Conservation (phyloP, 2,329 filamentous ascomycete genomes). For the Fusarium duplospermum region DNA sequence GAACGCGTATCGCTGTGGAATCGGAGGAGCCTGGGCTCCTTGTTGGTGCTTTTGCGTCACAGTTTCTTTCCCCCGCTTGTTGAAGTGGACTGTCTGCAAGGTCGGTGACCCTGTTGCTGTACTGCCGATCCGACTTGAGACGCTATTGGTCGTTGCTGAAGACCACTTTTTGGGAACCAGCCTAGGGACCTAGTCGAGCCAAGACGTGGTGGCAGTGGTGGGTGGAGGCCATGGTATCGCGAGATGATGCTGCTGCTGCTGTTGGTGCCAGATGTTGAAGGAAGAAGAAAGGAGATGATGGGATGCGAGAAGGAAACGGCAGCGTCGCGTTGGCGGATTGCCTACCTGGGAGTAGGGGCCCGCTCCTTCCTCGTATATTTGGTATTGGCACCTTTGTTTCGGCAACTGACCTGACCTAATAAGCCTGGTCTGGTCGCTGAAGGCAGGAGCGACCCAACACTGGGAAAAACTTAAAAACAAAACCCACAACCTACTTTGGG, state of each 20-base stretch:
- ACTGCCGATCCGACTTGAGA: conserved; percentile 38
- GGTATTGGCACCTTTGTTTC: conserved; percentile 13
- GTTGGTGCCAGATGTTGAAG: neutral
- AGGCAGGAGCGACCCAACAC: neutral
- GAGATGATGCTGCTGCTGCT: neutral
- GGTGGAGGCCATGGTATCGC: neutral
- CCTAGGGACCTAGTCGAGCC: neutral
- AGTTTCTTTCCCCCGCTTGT: conserved; percentile 27
- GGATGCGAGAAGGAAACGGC: neutral
- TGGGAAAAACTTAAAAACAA: neutral
- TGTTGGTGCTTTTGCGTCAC: conserved; percentile 16
- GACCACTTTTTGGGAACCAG: conserved; percentile 3
- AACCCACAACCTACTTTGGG: neutral
- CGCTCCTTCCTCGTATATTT: conserved; percentile 35
- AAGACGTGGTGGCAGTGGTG: neutral
- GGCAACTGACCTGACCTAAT: conserved; percentile 7
- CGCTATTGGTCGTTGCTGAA: conserved; percentile 28
- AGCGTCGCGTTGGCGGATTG: neutral
- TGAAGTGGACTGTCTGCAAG: conserved; percentile 21
- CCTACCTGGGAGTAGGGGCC: conserved; percentile 5
- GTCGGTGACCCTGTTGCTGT: conserved; percentile 29
- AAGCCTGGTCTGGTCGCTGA: neutral
- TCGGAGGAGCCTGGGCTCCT: conserved; percentile 10
- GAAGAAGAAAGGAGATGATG: conserved; percentile 5
- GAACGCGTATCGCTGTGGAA: neutral